Conservation (phyloP, 306 rosid species). For the Inga laurina region DNA sequence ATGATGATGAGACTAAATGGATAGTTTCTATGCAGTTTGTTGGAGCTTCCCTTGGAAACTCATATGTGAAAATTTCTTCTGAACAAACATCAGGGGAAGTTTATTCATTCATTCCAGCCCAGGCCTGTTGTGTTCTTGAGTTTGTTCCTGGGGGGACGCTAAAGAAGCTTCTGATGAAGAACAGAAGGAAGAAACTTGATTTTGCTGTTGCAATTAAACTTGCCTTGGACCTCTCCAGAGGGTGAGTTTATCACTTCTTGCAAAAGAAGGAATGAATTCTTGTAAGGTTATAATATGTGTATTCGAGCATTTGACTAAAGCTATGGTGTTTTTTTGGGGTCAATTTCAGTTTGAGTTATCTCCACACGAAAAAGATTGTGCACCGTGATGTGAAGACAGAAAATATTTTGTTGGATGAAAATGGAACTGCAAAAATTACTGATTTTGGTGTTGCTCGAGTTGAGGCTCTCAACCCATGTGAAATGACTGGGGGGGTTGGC, state of each 20-base stretch:
- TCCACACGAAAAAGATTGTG: slow-evolving; percentile 77
- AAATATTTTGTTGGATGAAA: slow-evolving; percentile 66
- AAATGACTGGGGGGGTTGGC: slow-evolving; percentile 96
- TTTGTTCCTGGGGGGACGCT: slow-evolving; percentile 73
- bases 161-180: slow-evolving; percentile 64
- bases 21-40: slow-evolving; percentile 54
- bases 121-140: slow-evolving; percentile 87
- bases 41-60: slow-evolving; percentile 91
- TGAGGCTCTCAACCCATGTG: slow-evolving; percentile 81
- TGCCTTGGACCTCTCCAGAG: slow-evolving; percentile 84
- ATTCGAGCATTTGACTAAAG: background rate
- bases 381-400: slow-evolving; percentile 87
- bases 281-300: background rate
- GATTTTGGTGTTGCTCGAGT: slow-evolving; percentile 95
- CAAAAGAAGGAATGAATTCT: background rate
- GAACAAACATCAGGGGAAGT: slow-evolving; percentile 37
- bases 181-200: slow-evolving; percentile 68
- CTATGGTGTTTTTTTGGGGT: background rate
- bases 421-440: slow-evolving; percentile 67
- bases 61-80: slow-evolving; percentile 71
- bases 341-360: slow-evolving; percentile 69
- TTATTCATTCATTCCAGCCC: slow-evolving; percentile 49
- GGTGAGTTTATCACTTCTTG: slow-evolving; percentile 45
- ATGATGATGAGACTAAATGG: background rate
- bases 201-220: slow-evolving; percentile 69